Evolutionary conservation across 2,329 filamentous ascomycete genomes (phyloP), one percentile per base, ranked within the genome.

Genomic region (Trichoderma aggressivum): DNA sequence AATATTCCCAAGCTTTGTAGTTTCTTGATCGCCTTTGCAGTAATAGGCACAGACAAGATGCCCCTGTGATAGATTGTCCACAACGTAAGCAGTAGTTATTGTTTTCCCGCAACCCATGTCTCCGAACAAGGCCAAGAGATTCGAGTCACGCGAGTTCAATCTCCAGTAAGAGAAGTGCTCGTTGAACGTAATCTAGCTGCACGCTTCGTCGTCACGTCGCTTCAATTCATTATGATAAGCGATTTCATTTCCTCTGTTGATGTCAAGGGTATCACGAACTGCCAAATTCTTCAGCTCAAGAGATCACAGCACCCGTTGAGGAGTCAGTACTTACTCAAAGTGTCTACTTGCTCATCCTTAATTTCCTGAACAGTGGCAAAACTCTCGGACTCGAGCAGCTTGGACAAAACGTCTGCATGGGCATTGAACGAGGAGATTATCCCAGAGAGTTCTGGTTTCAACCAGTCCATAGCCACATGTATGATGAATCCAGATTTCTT

Each of bases 21-120:
- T 69, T 62, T 69, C 56, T 30, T 58, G 36, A 32, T 69, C 66
- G 21, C 61, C 66, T 61, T 60, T 71, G 61, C 62, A 66, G 55
- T 59, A 71, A 21, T 71, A 71, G 7, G 70, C 53, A 32, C 70
- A 71, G 11, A 71, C 70, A n/a, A 53, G 36, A 16, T 59, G 32
- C 14, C 28, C 36, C 34, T 59, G 36, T n/a, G n/a, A n/a, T n/a
- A 11, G 70, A 43, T 26, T 34, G 55, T 71, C 70, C 8, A 65
- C 70, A 18, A 71, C 62, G 43, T 59, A 71, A 12, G 70, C 61
- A 11, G 70, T 71, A 18, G 70, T 71, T 39, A 67, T 71, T 14
- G 68, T 71, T 34, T 71, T 67, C 7, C 70, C 70, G 21, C 61
- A 66, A 32, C 70, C 70, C 70, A 71, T 66, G 39, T 71, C 62